Evolutionary conservation across 257 asterid genomes (phyloP).

Genomic region (Verbascum thapsus): DNA sequence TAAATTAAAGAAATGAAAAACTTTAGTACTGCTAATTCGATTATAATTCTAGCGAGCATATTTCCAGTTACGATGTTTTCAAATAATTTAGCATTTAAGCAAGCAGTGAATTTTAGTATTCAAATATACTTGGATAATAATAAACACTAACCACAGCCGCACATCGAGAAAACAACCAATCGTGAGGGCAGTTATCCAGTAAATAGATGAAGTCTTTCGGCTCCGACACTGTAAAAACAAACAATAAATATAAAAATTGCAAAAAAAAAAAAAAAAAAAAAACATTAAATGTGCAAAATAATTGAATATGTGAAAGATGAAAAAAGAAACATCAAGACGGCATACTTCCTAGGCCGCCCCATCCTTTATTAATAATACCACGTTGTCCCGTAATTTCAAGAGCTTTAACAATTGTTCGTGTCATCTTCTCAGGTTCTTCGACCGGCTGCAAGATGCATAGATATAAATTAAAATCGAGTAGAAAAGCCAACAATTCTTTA

Average conservation of each 20-base stretch:
- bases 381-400: slow-evolving; percentile 79
- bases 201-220: slow-evolving; percentile 66
- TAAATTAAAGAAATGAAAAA: too few species aligned
- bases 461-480: slow-evolving; percentile 8
- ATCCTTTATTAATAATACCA: slow-evolving; percentile 93
- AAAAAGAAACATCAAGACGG: slow-evolving; percentile 17
- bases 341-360: slow-evolving; percentile 97
- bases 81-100: too few species aligned
- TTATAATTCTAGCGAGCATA: too few species aligned
- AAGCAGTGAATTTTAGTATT: too few species aligned
- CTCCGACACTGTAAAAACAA: slow-evolving; percentile 60
- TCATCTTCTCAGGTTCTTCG: slow-evolving; percentile 86
- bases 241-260: not conserved
- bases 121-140: slow-evolving; percentile 3
- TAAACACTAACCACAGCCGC: slow-evolving; percentile 71
- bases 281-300: too few species aligned
- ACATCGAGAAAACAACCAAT: slow-evolving; percentile 86
- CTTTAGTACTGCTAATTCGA: too few species aligned
- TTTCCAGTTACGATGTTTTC: too few species aligned
- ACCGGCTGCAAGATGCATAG: slow-evolving; percentile 61
- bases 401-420: slow-evolving; percentile 72
- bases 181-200: slow-evolving; percentile 87
- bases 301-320: not conserved
- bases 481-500: not conserved
- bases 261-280: not conserved